phyloP scores from a whole-genome alignment of 2,329 filamentous ascomycete species.

The Chlorencoelia australis region DNA sequence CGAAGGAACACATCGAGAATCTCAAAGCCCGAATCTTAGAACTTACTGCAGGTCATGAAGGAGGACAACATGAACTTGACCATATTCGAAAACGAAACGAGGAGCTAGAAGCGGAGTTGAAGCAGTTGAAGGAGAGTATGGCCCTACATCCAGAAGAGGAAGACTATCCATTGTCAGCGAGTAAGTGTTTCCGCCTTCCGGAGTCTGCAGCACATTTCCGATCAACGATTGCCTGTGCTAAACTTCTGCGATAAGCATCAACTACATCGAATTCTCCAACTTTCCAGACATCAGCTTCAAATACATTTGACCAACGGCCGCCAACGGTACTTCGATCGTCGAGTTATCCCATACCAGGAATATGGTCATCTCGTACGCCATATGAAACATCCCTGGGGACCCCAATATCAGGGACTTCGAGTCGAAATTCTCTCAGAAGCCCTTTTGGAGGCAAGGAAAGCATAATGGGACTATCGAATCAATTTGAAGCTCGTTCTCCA shows the following conservation, averaged over 20 bases:
- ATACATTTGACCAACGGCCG: not conserved
- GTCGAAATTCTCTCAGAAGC: not conserved
- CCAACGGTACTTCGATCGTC: not conserved
- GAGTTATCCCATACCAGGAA: no score
- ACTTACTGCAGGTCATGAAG: constrained; percentile 42
- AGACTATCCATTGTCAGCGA: not conserved
- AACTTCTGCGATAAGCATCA: not conserved
- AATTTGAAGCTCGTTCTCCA: no score
- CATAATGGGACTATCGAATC: no score
- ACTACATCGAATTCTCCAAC: not conserved
- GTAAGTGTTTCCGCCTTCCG: not conserved
- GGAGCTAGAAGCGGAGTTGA: constrained; percentile 43
- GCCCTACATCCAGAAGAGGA: not conserved
- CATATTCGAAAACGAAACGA: constrained; percentile 42
- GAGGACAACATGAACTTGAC: constrained; percentile 35
- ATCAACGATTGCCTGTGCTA: not conserved
- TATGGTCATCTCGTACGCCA: no score
- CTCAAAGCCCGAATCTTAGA: constrained; percentile 68
- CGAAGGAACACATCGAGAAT: constrained; percentile 60
- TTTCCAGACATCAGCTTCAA: not conserved
- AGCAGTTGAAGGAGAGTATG: constrained; percentile 16
- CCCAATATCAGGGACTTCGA: not conserved
- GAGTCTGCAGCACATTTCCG: not conserved
- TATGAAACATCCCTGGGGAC: no score
- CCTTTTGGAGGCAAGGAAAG: no score